Base-by-base conservation (phyloP, 2,329 filamentous ascomycete species). In the Penicillium glabrum region DNA sequence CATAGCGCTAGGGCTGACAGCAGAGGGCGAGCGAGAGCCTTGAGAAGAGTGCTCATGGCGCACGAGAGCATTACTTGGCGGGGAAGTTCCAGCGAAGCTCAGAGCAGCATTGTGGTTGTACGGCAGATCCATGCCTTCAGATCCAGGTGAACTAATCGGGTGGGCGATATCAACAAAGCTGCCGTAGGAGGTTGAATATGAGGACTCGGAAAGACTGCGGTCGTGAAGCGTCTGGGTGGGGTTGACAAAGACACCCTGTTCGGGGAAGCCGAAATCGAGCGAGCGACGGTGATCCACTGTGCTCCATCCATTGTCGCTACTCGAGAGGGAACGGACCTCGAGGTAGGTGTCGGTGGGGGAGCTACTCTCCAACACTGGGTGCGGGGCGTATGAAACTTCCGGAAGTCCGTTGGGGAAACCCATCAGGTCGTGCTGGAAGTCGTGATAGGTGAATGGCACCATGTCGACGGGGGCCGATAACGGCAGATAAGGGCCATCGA, bases 141-240 rank as follows among this genome's bases (percentile, higher is more conserved):
- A 96, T 58, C 86, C 82, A 16, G 92, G 91, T 1, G 93, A 97
- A 78, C 89, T 90, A 57, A 95, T 88, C 0, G 89, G 89, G 70
- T 88, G 88, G 23, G 87, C 83, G 75, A 93, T 85, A 66, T 96
- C 91, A 72, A 96, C 91, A 66, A 89, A 96, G 77, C 90, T 95
- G 61, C 82, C 86, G 79, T 82, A 91, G 73, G 77, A 91, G 72
- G 80, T 89, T 1, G 89, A 87, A 63, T 87, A 85, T 1, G 90
- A 95, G 2, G 91, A 95, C 68, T 96, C 91, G 4, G 93, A 96
- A 67, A 89, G 87, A 53, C 89, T 93, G 65, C 93, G 86, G 69
- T 96, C 83, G 77, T 97, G 93, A 51, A 98, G 80, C 1, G 92
- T 96, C 77, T 96, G 90, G 60, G 89, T 86, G 2, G 93, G 93